These are phyloP conservation scores for Domatiomyces catenatus DNA, from an alignment of 2,329 filamentous ascomycete genomes.

Conservation along the genomic window DNA sequence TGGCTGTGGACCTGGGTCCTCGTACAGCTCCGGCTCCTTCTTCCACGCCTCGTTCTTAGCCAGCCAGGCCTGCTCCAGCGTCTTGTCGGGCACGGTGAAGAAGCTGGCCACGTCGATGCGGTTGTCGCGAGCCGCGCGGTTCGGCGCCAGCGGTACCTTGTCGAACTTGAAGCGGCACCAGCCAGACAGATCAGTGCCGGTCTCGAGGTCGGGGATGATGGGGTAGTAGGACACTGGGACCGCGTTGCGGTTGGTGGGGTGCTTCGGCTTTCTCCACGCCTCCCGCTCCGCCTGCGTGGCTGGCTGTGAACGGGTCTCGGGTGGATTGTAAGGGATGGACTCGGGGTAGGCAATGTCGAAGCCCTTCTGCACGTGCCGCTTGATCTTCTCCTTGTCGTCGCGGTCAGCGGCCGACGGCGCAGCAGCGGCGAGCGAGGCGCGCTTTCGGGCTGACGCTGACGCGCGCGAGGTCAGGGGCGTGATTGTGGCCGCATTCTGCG, in stretches of 20 bases:
- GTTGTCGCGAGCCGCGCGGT: constrained; percentile 37
- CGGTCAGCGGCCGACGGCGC: constrained; percentile 24
- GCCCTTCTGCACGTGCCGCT: constrained; percentile 45
- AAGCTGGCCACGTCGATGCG: constrained; percentile 45
- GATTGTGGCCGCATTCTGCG: constrained; percentile 3
- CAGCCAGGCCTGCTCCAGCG: constrained; percentile 32
- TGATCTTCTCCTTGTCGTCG: constrained; percentile 46
- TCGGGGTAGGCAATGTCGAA: constrained; percentile 50
- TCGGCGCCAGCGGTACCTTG: constrained; percentile 39
- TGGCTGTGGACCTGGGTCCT: constrained; percentile 37
- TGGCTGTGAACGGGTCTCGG: constrained; percentile 10
- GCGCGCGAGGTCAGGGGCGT: background rate
- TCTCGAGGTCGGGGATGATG: constrained; percentile 45
- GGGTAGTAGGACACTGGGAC: constrained; percentile 46
- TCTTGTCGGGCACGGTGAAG: constrained; percentile 36
- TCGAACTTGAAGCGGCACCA: constrained; percentile 48
- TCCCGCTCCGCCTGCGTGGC: constrained; percentile 33
- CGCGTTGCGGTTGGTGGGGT: constrained; percentile 39
- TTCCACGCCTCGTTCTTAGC: constrained; percentile 34
- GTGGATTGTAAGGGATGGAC: constrained; percentile 40
- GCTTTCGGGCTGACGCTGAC: background rate
- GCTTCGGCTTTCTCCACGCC: constrained; percentile 45
- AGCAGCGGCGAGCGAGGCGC: constrained; percentile 9
- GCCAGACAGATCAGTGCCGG: constrained; percentile 41
- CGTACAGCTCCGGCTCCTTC: constrained; percentile 34